These are phyloP conservation scores for Penicillium turbatum DNA, from an alignment of 495 filamentous ascomycete genomes.

Conservation along the genomic window DNA sequence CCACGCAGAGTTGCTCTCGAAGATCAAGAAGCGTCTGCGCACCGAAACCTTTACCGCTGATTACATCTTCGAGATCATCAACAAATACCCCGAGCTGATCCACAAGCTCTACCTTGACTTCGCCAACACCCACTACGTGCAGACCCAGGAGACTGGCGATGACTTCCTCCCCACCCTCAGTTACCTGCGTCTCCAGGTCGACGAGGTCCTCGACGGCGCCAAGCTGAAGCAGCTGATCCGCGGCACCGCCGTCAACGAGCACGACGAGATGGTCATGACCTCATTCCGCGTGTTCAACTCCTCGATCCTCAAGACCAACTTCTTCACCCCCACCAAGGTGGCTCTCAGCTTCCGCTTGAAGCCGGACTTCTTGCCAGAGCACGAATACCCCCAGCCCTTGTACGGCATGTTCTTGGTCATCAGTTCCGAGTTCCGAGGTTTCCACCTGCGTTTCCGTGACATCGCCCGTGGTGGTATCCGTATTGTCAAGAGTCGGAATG, in stretches of 20 bases:
- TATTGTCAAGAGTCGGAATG: conserved; percentile 95
- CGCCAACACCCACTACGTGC: conserved; percentile 83
- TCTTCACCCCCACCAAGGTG: conserved; percentile 98
- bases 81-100: conserved; percentile 81
- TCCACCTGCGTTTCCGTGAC: conserved; percentile 96
- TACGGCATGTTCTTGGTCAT: conserved; percentile 99
- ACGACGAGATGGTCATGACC: conserved; percentile 96
- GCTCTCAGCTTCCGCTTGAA: conserved; percentile 94
- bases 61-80: conserved; percentile 96
- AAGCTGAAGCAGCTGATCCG: conserved; percentile 78
- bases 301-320: conserved; percentile 92
- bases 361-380: conserved; percentile 78
- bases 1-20: conserved; percentile 86
- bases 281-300: conserved; percentile 95
- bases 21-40: conserved; percentile 91
- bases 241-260: conserved; percentile 80
- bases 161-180: conserved; percentile 79
- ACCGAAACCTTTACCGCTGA: conserved; percentile 97
- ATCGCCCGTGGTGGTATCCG: conserved; percentile 96
- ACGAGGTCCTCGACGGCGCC: conserved; percentile 70
- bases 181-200: conserved; percentile 66
- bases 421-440: conserved; percentile 91
- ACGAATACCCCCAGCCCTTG: conserved; percentile 89
- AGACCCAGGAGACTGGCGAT: conserved; percentile 70
- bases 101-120: conserved; percentile 88